Base-by-base conservation (phyloP, 73 alveolate genomes). In the Effrenium voratum region DNA sequence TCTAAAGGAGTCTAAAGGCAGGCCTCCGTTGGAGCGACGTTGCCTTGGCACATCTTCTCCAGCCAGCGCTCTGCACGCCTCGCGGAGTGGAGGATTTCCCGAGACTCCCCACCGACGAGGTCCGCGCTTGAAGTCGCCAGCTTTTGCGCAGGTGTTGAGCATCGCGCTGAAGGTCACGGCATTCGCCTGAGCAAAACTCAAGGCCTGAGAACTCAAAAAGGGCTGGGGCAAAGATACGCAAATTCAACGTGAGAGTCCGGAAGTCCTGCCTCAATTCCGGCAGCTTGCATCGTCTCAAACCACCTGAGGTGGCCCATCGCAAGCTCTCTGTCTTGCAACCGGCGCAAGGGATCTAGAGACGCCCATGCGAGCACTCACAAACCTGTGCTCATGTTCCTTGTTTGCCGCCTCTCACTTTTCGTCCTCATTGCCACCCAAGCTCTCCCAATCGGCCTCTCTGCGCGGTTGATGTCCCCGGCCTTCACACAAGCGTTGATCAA, bases 401-500 rank as follows among this genome's bases (percentile, higher is more conserved):
- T 52, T 52, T 19, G n/a, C n/a, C n/a, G n/a, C n/a, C n/a, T n/a
- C n/a, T n/a, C n/a, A n/a, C n/a, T n/a, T n/a, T n/a, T n/a, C n/a
- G n/a, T n/a, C n/a, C n/a, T n/a, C n/a, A n/a, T n/a, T n/a, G n/a
- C n/a, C n/a, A n/a, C n/a, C n/a, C n/a, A n/a, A n/a, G n/a, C n/a
- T n/a, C n/a, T n/a, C n/a, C 76, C 76, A 28, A 6, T 41, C 46
- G 1, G 87, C 97, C 87, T 90, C 76, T 90, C 97, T 2, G 97
- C 97, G 12, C 97, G 52, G 30, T 52, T 52, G 36, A 90, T 46
- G 32, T 90, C 97, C 30, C 97, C 97, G 12, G 97, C 97, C 52
- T 90, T 90, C 76, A 90, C 97, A 34, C 97, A 90, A 12, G 97
- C 97, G n/a, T 90, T 90, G 88, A 90, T 76, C 36, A 90, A 46